Percentiles rank a stretch among this genome's conserved stretches.
Conservation (phyloP, 2,329 filamentous ascomycete genomes). For the Botrytis byssoidea region DNA sequence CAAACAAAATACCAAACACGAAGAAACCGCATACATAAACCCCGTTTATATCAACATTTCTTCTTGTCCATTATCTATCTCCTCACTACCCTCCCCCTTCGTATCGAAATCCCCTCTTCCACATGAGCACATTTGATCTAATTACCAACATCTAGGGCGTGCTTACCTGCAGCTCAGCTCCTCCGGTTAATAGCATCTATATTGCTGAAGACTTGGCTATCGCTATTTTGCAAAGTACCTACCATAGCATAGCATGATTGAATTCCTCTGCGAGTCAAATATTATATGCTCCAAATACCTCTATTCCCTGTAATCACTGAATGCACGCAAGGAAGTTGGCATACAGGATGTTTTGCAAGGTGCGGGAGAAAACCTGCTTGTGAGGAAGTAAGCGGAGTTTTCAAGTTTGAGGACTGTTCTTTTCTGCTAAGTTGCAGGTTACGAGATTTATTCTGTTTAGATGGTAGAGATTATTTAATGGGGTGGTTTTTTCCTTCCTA, state of each 20-base stretch:
- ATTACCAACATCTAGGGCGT: not conserved
- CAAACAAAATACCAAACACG: not conserved
- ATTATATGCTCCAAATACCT: not conserved
- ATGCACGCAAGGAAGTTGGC: not conserved
- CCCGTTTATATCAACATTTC: not conserved
- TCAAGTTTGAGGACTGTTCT: not conserved
- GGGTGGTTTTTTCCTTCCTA: too few species aligned
- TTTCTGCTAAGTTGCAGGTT: not conserved
- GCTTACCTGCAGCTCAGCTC: not conserved
- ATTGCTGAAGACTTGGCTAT: not conserved
- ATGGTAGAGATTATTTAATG: not conserved
- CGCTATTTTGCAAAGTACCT: too few species aligned
- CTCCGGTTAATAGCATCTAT: not conserved
- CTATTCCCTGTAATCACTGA: not conserved
- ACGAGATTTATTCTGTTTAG: too few species aligned
- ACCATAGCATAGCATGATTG: too few species aligned
- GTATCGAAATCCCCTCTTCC: not conserved
- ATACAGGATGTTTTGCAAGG: too few species aligned
- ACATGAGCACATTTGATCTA: not conserved
- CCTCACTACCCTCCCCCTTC: not conserved
- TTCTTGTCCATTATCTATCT: not conserved
- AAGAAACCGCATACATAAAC: not conserved
- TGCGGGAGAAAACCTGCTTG: not conserved
- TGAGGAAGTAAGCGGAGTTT: not conserved
- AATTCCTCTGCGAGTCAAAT: not conserved